Base-by-base conservation (phyloP, 495 filamentous ascomycete genomes). In the Penicillium mononematosum region DNA sequence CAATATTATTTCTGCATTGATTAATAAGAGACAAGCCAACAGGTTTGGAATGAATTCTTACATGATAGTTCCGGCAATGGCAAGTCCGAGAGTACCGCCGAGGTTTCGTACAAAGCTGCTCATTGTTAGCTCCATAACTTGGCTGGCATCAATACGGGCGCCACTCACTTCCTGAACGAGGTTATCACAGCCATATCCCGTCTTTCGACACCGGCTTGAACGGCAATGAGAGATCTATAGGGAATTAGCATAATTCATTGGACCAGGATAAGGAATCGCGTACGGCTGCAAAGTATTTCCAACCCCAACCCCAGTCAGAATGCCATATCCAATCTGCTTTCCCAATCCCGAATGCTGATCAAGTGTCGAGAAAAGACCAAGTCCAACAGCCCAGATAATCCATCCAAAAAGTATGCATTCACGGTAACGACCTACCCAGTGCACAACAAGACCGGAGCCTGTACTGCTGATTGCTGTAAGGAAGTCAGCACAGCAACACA, bases 181-280 rank as follows among this genome's bases (percentile, higher is more conserved):
- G 81, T 83, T 14, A 81, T 76, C 8, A 82, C 76, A 17, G 81
- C 81, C 79, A 81, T 83, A 31, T 83, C 78, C 25, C 72, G 66
- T 61, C 79, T 67, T 20, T 75, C 75, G 22, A 81, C 79, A 2
- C 79, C 78, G 6, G 79, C 79, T 62, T 82, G 79, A 16, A 81
- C 68, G 10, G 79, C 79, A 34, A 82, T 79, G 0, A 82, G 70
- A 22, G 78, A 54, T 9, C 69, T 69, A 31, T 39, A 52, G 60
- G 53, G 46, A 52, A 29, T 19, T 42, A 39, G 29, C 19, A n/a
- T 4, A 10, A 6, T 25, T 12, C n/a, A 10, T 45, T n/a, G 14
- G 6, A 16, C 4, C 8, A 32, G 14, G 16, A 47, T 17, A 32
- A 3, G 6, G 7, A 16, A 12, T 3, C 22, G 75, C 66, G 39